These are phyloP conservation scores for Umbellularia californica DNA, from an alignment of 164 flowering plant genomes.

Conservation along the genomic window DNA sequence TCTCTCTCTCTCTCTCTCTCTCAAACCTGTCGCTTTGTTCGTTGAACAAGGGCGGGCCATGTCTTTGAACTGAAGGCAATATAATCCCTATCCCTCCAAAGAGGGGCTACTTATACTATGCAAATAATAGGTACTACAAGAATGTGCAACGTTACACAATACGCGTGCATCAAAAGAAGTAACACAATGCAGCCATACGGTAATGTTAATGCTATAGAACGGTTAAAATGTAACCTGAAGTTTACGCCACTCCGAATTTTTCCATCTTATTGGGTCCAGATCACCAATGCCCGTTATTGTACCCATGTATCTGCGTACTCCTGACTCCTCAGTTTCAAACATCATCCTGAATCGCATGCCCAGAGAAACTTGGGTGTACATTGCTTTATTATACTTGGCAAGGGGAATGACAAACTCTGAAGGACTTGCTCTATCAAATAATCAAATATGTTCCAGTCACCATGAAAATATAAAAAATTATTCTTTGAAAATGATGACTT, in stretches of 20 bases:
- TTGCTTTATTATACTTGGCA: slow-evolving; percentile 87
- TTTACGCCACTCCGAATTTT: slow-evolving; percentile 90
- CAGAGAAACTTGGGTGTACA: slow-evolving; percentile 84
- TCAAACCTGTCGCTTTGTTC: too few relatives aligned
- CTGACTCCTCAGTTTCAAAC: slow-evolving; percentile 97
- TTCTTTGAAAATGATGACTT: neutral
- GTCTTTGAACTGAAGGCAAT: too few relatives aligned
- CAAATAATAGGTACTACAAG: too few relatives aligned
- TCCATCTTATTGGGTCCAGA: slow-evolving; percentile 85
- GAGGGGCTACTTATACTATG: too few relatives aligned
- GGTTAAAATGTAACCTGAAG: slow-evolving; percentile 57
- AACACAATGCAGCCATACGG: neutral
- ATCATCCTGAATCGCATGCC: slow-evolving; percentile 98
- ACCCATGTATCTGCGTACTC: slow-evolving; percentile 92
- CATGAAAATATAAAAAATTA: neutral
- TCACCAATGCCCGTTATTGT: slow-evolving; percentile 86
- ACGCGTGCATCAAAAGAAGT: neutral
- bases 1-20: slow-evolving; percentile 6
- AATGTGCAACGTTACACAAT: neutral
- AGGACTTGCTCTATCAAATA: slow-evolving; percentile 71
- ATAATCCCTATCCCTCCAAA: too few relatives aligned
- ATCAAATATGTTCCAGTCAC: neutral
- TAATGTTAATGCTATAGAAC: neutral
- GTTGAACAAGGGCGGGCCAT: too few relatives aligned
- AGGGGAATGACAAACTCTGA: slow-evolving; percentile 90